Evolutionary conservation across 2,329 filamentous ascomycete species (phyloP), one percentile per base, ranked within the genome.

Genomic region (Graphilbum sp.): DNA sequence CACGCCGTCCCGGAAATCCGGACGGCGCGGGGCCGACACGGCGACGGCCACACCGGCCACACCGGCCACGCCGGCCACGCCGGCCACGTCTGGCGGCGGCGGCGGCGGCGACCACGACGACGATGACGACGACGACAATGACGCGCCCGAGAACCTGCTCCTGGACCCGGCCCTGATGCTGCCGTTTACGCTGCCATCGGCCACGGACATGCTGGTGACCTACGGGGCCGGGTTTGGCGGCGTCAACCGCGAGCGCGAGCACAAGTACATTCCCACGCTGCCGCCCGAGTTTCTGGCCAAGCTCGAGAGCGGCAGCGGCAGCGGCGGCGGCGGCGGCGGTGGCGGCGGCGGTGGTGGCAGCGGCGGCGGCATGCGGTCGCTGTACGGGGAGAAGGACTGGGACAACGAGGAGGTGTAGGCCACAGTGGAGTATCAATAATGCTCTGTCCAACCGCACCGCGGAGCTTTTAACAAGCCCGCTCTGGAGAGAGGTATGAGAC

Each of bases 201-300:
- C 85, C 41, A 96, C 87, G 20, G 90, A 98, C 56, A 98, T 98
- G 90, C 69, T 96, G 35, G 75, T 98, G 35, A 88, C 79, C 47
- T 98, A 92, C 51, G 90, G 90, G 1, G 87, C 90, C 12, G 90
- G 90, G 0, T 90, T 96, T 51, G 90, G 90, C 5, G 90, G 90
- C 0, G 64, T 90, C 34, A 94, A 98, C 60, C 72, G 81, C 44
- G 90, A 96, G 58, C 70, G 86, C 40, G 90, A 92, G 57, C 70
- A 85, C 47, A 94, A 94, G 60, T 98, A 98, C 55, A 92, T 94
- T 34, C 90, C 90, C 2, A 93, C 84, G 0, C 83, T 98, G 38
- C 88, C 90, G 16, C 79, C 87, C 0, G 90, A 98, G 59, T 94
- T 96, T 52, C 63, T 98, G 43, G 75, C 79, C 43, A 93, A 86